Evolutionary conservation across 1,284 basidiomycete genomes (phyloP).

Genomic region (Ceraceosorus bombacis): DNA sequence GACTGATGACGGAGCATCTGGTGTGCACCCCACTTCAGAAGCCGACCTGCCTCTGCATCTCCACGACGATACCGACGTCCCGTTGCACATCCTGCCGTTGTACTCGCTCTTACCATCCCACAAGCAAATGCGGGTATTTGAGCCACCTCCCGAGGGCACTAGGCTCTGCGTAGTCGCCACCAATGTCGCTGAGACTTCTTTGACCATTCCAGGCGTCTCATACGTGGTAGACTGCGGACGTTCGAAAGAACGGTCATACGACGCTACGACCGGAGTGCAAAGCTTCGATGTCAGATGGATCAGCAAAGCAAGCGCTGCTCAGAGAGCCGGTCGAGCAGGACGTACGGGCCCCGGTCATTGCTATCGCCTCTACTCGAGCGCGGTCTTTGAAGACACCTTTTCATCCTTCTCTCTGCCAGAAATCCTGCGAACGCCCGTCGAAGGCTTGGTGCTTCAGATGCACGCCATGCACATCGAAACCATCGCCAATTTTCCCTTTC

Average conservation of each 20-base stretch:
- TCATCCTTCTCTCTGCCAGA: constrained; percentile 79
- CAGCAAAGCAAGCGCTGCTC: constrained; percentile 66
- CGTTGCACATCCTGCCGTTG: constrained; percentile 61
- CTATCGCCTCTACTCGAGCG: constrained; percentile 66
- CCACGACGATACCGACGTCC: constrained; percentile 31
- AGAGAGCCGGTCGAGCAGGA: constrained; percentile 67
- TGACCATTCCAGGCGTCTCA: constrained; percentile 68
- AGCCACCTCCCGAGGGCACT: constrained; percentile 58
- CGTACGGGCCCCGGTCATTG: constrained; percentile 71
- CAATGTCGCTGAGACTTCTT: constrained; percentile 70
- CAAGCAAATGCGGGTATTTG: constrained; percentile 68
- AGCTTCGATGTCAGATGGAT: constrained; percentile 67
- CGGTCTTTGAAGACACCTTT: constrained; percentile 86
- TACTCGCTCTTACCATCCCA: constrained; percentile 67
- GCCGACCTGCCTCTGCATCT: constrained; percentile 32
- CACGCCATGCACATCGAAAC: constrained; percentile 98
- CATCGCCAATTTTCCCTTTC: constrained; percentile 95
- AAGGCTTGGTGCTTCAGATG: constrained; percentile 95
- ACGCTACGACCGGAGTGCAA: constrained; percentile 58
- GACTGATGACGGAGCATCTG: constrained; percentile 29
- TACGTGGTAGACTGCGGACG: constrained; percentile 72
- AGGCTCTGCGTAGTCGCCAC: constrained; percentile 68
- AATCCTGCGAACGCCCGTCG: constrained; percentile 90
- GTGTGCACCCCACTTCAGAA: constrained; percentile 21
- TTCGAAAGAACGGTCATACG: constrained; percentile 71